phyloP scores from a whole-genome alignment of 208 protist genomes.

The Leishmania lainsoni region DNA sequence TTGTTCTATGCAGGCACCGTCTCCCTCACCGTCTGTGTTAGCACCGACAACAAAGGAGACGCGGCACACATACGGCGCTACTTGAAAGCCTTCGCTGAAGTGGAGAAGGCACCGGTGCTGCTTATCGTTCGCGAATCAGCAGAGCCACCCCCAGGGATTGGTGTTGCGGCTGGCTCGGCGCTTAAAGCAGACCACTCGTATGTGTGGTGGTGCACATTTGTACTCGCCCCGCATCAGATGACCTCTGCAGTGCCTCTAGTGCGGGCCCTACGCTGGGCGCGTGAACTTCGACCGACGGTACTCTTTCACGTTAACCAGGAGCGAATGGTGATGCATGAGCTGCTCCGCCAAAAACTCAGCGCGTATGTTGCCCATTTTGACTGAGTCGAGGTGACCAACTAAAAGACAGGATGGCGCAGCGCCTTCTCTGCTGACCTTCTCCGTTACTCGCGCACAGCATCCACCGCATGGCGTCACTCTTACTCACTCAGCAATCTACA shows the following conservation, averaged over 20 bases:
- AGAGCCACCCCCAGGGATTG: constrained; percentile 5
- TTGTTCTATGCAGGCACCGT: constrained; percentile 2
- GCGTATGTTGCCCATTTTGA: neutral
- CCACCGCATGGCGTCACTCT: neutral
- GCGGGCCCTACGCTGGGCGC: neutral
- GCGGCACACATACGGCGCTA: constrained; percentile 9
- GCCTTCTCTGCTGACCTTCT: neutral
- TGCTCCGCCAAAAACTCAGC: constrained; percentile 11
- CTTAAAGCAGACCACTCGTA: neutral
- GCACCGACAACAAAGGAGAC: neutral
- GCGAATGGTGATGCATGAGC: neutral
- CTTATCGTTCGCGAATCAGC: constrained; percentile 7
- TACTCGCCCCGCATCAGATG: neutral
- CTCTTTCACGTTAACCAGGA: constrained; percentile 24
- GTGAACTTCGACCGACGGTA: constrained; percentile 1
- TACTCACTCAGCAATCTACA: neutral
- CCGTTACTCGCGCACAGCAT: neutral
- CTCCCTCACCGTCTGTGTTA: constrained; percentile 8
- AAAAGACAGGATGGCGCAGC: neutral
- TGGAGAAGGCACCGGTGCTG: neutral
- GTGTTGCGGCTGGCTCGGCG: neutral
- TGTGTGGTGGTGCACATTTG: neutral
- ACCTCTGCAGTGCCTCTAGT: neutral
- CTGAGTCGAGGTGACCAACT: neutral
- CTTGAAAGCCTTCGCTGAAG: constrained; percentile 8